Conservation (phyloP, 495 filamentous ascomycete species). For the Talaromyces wortmannii region DNA sequence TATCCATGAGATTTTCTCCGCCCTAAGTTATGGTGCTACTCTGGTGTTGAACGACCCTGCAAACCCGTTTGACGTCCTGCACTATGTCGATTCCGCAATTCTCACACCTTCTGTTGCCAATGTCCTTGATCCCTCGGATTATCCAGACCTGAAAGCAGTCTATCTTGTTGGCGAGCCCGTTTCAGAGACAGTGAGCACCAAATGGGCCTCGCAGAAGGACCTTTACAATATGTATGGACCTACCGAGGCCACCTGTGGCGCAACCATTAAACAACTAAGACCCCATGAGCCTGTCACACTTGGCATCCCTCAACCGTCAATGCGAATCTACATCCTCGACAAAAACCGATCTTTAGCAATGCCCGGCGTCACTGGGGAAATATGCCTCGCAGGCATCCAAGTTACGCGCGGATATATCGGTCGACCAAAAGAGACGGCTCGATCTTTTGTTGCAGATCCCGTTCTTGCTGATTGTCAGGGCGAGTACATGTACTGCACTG, state of each 20-base stretch:
- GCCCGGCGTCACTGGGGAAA: conserved; percentile 22
- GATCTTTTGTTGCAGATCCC: conserved; percentile 9
- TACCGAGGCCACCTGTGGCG: conserved; percentile 23
- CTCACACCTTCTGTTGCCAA: conserved; percentile 21
- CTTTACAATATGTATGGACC: conserved; percentile 33
- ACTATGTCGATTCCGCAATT: conserved; percentile 12
- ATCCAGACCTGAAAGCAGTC: conserved; percentile 13
- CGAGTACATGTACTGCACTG: conserved; percentile 25
- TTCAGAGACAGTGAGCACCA: conserved; percentile 14
- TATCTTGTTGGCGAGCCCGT: conserved; percentile 25
- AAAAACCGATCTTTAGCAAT: conserved; percentile 8
- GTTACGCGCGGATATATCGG: conserved; percentile 26
- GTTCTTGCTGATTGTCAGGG: conserved; percentile 2
- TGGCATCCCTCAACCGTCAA: conserved; percentile 18
- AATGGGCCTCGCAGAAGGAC: conserved; percentile 12
- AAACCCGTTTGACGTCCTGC: conserved; percentile 15
- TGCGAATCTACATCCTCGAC: conserved; percentile 24
- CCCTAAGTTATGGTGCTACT: conserved; percentile 27
- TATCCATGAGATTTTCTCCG: conserved; percentile 32
- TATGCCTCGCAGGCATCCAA: conserved; percentile 27
- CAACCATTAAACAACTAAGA: conserved; percentile 11
- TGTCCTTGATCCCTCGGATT: conserved; percentile 12
- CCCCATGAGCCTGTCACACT: conserved; percentile 17
- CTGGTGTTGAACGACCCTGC: conserved; percentile 16
- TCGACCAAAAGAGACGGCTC: conserved; percentile 6